phyloP scores from a whole-genome alignment of 495 filamentous ascomycete genomes.

The Platismatia glauca region DNA sequence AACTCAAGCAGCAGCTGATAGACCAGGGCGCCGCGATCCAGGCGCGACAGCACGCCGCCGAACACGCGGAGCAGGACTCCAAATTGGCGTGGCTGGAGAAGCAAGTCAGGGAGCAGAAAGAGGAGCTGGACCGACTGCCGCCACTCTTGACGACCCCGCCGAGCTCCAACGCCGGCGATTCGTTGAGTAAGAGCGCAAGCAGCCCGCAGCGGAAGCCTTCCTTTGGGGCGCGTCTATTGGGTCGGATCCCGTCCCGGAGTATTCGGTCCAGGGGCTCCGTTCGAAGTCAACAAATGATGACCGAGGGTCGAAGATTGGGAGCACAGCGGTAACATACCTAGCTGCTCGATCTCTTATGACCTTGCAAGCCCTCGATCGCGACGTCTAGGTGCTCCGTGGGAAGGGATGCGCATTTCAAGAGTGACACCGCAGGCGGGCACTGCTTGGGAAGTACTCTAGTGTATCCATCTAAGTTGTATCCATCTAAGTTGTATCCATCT shows the following conservation, averaged over 20 bases:
- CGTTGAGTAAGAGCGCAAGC: neutral
- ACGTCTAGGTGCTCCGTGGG: neutral
- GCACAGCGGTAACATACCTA: neutral
- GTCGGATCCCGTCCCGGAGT: neutral
- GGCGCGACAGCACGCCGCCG: neutral
- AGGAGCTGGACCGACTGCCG: neutral
- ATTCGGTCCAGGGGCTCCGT: neutral
- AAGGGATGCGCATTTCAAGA: neutral
- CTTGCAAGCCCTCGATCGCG: neutral
- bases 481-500: too few species aligned
- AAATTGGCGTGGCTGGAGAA: neutral
- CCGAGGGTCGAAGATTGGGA: neutral
- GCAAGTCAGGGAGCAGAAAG: neutral
- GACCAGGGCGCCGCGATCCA: neutral
- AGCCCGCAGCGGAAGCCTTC: neutral
- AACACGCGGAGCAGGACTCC: neutral
- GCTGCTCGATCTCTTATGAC: neutral
- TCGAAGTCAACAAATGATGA: neutral
- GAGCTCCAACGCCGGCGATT: neutral
- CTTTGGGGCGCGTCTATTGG: neutral
- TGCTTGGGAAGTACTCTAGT: neutral
- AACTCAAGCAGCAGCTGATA: constrained; percentile 3
- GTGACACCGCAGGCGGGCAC: neutral
- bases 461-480: too few species aligned
- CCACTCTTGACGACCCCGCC: neutral